Conservation (phyloP, 1,139 yeast species). For the Kazachstania sp. region DNA sequence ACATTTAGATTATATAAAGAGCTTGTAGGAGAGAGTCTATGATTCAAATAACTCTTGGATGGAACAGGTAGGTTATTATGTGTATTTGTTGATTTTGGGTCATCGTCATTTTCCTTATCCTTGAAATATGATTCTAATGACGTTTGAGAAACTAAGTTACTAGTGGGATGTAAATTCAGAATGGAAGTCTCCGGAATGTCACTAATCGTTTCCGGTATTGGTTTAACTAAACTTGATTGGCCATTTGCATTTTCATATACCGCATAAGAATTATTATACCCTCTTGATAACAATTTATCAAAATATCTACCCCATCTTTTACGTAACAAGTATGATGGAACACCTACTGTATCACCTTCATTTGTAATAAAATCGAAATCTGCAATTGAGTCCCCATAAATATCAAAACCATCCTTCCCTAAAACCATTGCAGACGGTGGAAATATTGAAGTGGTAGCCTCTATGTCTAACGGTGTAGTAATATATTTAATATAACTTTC, state of each 20-base stretch:
- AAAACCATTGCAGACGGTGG: slow-evolving; percentile 70
- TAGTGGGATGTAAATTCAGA: background rate
- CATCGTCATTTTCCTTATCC: background rate
- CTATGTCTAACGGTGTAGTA: slow-evolving; percentile 59
- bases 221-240: slow-evolving; percentile 12
- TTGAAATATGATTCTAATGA: slow-evolving; percentile 4
- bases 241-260: slow-evolving; percentile 14
- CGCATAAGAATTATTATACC: slow-evolving; percentile 40
- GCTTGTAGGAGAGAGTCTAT: slow-evolving; percentile 4
- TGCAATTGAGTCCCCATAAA: slow-evolving; percentile 53
- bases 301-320: slow-evolving; percentile 73
- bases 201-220: background rate
- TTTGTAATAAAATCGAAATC: slow-evolving; percentile 64
- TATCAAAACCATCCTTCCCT: slow-evolving; percentile 64
- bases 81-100: background rate
- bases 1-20: background rate
- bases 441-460: slow-evolving; percentile 58
- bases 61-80: background rate
- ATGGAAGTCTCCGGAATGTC: background rate
- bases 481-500: slow-evolving; percentile 69
- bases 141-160: background rate
- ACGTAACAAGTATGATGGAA: slow-evolving; percentile 50
- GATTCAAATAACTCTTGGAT: background rate
- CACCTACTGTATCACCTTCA: slow-evolving; percentile 58
- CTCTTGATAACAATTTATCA: slow-evolving; percentile 50